phyloP scores from a whole-genome alignment of 2,329 filamentous ascomycete species.

The Colletotrichum destructivum region DNA sequence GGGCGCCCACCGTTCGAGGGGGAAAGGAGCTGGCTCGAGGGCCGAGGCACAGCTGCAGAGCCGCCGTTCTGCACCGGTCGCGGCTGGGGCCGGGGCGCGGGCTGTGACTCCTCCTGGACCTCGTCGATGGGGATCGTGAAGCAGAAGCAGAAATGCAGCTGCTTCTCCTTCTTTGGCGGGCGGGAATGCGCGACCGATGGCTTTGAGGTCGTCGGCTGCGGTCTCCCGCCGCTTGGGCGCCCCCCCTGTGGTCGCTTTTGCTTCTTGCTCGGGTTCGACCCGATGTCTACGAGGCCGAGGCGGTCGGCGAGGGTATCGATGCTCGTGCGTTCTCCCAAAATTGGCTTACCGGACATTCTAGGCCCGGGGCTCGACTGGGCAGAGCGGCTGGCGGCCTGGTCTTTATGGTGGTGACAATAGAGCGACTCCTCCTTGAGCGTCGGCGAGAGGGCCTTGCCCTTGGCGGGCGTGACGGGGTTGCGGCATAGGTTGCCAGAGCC shows the following conservation, averaged over 20 bases:
- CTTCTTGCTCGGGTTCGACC: constrained; percentile 55
- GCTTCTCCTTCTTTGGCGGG: constrained; percentile 50
- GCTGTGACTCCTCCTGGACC: constrained; percentile 46
- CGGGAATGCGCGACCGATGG: constrained; percentile 29
- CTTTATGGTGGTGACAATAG: constrained; percentile 97
- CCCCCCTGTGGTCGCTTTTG: constrained; percentile 48
- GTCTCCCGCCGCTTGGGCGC: constrained; percentile 43
- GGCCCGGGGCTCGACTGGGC: constrained; percentile 63
- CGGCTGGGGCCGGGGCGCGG: constrained; percentile 62
- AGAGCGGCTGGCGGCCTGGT: constrained; percentile 79
- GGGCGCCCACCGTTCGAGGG: constrained; percentile 42
- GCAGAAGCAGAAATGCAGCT: constrained; percentile 65
- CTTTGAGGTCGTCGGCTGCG: constrained; percentile 30
- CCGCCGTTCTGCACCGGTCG: constrained; percentile 58
- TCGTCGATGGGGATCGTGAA: constrained; percentile 66
- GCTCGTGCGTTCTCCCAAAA: constrained; percentile 78
- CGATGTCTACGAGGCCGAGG: constrained; percentile 80
- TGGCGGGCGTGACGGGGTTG: constrained; percentile 70
- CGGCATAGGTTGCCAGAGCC: constrained; percentile 87
- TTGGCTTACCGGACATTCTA: constrained; percentile 61
- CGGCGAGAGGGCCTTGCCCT: constrained; percentile 46
- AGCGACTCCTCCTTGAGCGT: constrained; percentile 66
- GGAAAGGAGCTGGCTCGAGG: constrained; percentile 41
- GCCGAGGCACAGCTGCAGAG: constrained; percentile 36
- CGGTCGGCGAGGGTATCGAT: constrained; percentile 89